These are phyloP conservation scores for Cotoneaster glaucophyllus DNA, from an alignment of 306 rosid species.

Conservation along the genomic window DNA sequence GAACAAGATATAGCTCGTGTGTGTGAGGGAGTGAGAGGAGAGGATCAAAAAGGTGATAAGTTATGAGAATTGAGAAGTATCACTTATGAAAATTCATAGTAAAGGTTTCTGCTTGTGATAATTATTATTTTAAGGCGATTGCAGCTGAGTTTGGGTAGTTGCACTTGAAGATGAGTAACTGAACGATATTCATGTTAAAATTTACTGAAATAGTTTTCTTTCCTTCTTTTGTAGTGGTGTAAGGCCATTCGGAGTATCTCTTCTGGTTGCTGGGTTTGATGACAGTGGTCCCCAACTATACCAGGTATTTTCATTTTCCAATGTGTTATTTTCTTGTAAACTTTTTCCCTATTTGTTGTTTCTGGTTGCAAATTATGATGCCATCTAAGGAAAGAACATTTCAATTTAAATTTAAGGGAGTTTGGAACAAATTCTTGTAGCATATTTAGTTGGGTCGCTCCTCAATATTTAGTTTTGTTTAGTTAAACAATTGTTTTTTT, in stretches of 20 bases:
- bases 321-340: background rate
- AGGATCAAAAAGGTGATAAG: too few relatives aligned
- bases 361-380: background rate
- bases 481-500: background rate
- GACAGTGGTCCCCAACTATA: constrained; percentile 86
- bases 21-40: too few relatives aligned
- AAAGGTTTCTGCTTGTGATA: background rate
- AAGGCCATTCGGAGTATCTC: constrained; percentile 95
- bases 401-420: background rate
- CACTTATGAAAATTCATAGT: background rate
- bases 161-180: background rate
- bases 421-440: background rate
- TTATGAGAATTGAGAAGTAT: background rate
- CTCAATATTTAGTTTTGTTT: background rate
- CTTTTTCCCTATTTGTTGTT: background rate
- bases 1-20: too few relatives aligned
- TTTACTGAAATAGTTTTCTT: constrained; percentile 15
- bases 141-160: background rate
- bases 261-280: constrained; percentile 89
- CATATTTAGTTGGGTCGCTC: background rate
- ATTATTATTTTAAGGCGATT: background rate
- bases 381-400: background rate
- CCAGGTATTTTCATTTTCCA: constrained; percentile 50
- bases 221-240: constrained; percentile 59
- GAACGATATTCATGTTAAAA: background rate